Evolutionary conservation across 208 protist genomes (phyloP).

Genomic region (Herpetomonas samuelpessoai): DNA sequence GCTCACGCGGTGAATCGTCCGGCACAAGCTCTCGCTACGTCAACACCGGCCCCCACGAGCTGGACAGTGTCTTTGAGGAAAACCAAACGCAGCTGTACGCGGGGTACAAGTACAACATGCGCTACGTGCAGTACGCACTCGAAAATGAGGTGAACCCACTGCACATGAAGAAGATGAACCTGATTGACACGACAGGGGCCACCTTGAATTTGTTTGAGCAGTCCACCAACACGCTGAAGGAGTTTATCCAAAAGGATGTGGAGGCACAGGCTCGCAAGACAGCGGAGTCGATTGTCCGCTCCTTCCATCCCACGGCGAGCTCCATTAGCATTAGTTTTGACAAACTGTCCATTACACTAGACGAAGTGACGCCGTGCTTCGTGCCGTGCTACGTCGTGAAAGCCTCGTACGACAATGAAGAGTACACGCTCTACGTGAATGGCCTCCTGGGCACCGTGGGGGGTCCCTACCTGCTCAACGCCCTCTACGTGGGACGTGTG

Average conservation of each 20-base stretch:
- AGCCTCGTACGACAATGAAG: slow-evolving; percentile 59
- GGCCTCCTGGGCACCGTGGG: slow-evolving; percentile 57
- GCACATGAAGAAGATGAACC: slow-evolving; percentile 49
- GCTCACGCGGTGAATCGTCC: slow-evolving; percentile 18
- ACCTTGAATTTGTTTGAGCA: slow-evolving; percentile 88
- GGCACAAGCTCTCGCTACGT: slow-evolving; percentile 30
- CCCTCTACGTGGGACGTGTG: slow-evolving; percentile 53
- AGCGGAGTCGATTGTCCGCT: slow-evolving; percentile 40
- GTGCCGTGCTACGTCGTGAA: slow-evolving; percentile 87
- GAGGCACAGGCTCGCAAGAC: slow-evolving; percentile 42
- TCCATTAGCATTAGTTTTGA: slow-evolving; percentile 54
- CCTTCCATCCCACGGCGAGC: slow-evolving; percentile 59
- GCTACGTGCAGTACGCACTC: slow-evolving; percentile 65
- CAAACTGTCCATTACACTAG: slow-evolving; percentile 48
- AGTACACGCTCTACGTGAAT: slow-evolving; percentile 82
- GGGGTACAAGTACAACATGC: slow-evolving; percentile 90
- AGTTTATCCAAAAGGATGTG: slow-evolving; percentile 60
- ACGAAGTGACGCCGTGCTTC: slow-evolving; percentile 72
- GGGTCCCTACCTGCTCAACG: slow-evolving; percentile 79
- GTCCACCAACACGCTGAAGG: slow-evolving; percentile 60
- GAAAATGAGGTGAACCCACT: slow-evolving; percentile 49
- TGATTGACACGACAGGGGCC: slow-evolving; percentile 59
- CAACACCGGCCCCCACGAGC: slow-evolving; percentile 37
- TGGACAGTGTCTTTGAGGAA: slow-evolving; percentile 64
- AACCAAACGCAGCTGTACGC: slow-evolving; percentile 86